A percentile compares a stretch with the other conserved stretches of the same genome.
Conservation (phyloP, 768 basidiomycete genomes). For the Leccinum boreale region DNA sequence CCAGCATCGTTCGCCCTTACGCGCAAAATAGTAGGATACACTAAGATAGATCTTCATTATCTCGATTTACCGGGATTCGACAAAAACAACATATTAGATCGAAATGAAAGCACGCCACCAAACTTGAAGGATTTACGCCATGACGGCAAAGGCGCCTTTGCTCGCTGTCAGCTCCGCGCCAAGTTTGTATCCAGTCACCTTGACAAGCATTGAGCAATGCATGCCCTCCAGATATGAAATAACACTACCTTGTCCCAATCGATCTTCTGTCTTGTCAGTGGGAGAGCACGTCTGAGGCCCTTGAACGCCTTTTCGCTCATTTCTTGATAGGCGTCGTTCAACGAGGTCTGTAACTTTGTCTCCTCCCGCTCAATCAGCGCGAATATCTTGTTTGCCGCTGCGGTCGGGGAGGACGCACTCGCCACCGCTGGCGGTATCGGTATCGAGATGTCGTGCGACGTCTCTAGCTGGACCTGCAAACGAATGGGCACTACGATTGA, state of each 20-base stretch:
- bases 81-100: neutral
- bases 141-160: constrained; percentile 48
- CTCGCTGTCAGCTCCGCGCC: constrained; percentile 72
- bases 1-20: neutral
- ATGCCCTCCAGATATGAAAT: neutral
- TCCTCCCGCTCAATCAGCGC: constrained; percentile 82
- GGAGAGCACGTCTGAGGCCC: constrained; percentile 83
- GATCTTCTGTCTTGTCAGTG: constrained; percentile 88
- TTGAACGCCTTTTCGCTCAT: constrained; percentile 96
- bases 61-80: neutral
- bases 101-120: neutral
- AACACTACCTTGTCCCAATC: constrained; percentile 88
- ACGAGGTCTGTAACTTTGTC: constrained; percentile 68
- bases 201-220: neutral
- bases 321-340: constrained; percentile 81
- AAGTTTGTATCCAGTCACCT: constrained; percentile 60
- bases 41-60: constrained; percentile 8
- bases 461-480: constrained; percentile 82
- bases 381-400: constrained; percentile 68
- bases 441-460: constrained; percentile 66
- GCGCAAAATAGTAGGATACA: neutral
- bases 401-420: constrained; percentile 44
- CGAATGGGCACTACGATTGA: neutral
- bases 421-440: constrained; percentile 57
- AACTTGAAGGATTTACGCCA: constrained; percentile 22